These are phyloP conservation scores for Pezicula radicicola DNA, from an alignment of 2,329 filamentous ascomycete species.

Conservation along the genomic window DNA sequence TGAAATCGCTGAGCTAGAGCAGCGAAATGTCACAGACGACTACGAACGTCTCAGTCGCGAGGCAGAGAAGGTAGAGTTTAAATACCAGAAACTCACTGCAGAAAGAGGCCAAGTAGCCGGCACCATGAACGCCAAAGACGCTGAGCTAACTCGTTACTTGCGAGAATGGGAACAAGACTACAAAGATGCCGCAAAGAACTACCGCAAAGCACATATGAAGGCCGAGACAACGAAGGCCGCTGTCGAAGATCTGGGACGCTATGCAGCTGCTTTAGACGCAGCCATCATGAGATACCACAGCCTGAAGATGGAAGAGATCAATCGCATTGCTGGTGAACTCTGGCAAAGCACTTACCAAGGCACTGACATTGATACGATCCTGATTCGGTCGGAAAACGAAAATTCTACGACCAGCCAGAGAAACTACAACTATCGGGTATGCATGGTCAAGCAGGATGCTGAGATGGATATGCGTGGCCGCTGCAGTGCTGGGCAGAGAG, in stretches of 20 bases:
- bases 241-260: constrained; percentile 84
- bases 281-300: constrained; percentile 97
- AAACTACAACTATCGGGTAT: constrained; percentile 94
- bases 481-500: constrained; percentile 94
- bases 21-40: constrained; percentile 79
- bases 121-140: constrained; percentile 79
- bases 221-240: constrained; percentile 91
- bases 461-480: constrained; percentile 99
- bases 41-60: constrained; percentile 71
- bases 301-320: constrained; percentile 98
- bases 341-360: constrained; percentile 97
- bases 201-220: constrained; percentile 84
- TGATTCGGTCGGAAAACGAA: constrained; percentile 91
- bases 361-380: constrained; percentile 94
- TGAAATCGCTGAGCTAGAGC: constrained; percentile 73
- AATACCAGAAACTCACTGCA: constrained; percentile 67
- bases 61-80: constrained; percentile 62
- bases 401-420: constrained; percentile 59
- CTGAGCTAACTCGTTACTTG: constrained; percentile 69
- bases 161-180: constrained; percentile 84
- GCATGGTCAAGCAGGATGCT: constrained; percentile 95
- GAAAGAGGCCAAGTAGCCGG: constrained; percentile 74
- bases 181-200: constrained; percentile 74
- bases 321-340: constrained; percentile 90
- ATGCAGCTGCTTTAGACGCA: constrained; percentile 81